phyloP scores from a whole-genome alignment of 805 yeast genomes.

The Cyberlindnera galapagoensis region DNA sequence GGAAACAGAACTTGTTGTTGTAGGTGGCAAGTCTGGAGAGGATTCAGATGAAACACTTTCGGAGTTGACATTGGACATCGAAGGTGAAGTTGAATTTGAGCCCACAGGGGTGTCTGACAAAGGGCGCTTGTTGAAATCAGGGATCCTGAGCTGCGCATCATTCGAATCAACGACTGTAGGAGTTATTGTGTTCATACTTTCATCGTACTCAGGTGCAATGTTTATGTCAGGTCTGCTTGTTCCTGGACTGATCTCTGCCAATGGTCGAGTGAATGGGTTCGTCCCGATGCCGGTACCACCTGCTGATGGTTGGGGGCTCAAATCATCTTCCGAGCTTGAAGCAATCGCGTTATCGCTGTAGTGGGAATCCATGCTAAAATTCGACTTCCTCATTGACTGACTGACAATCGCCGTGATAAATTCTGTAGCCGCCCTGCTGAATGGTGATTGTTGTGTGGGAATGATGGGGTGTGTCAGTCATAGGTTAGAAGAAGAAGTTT shows the following conservation, averaged over 20 bases:
- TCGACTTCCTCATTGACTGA: too few species aligned
- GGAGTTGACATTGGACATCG: constrained; percentile 22
- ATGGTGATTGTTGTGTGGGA: too few species aligned
- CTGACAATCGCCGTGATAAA: too few species aligned
- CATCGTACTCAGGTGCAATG: too few species aligned
- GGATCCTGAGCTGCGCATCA: constrained; percentile 2
- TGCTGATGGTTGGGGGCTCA: constrained; percentile 13
- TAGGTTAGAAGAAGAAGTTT: too few species aligned
- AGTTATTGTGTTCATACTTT: constrained; percentile 3
- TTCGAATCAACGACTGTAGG: too few species aligned
- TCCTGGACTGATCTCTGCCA: neutral
- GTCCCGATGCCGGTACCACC: constrained; percentile 3
- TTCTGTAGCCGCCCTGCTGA: too few species aligned
- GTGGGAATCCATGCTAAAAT: neutral
- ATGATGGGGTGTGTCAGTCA: too few species aligned
- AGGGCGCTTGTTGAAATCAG: constrained; percentile 66
- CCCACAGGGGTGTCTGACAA: constrained; percentile 68
- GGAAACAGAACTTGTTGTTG: neutral
- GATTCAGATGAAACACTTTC: constrained; percentile 25
- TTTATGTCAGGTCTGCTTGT: constrained; percentile 2
- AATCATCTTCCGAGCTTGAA: constrained; percentile 21
- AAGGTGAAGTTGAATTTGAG: constrained; percentile 51
- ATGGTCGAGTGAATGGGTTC: constrained; percentile 3
- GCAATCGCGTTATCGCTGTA: constrained; percentile 20
- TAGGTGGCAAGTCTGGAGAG: constrained; percentile 21